Evolutionary conservation across 176 grass and related monocot species (phyloP).

Genomic region (maize (Zea mays)): Zm-B73-REFERENCE-NAM-5.0 NC_050099.1:164696001-164696500

Average conservation of each 20-base stretch:
- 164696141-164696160: constrained; percentile 76
- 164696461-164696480: constrained; percentile 28
- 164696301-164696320: constrained; percentile 79
- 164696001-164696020: constrained; percentile 80
- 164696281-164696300: constrained; percentile 60
- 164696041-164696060: neutral
- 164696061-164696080: too few relatives aligned
- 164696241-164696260: constrained; percentile 83
- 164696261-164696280: constrained; percentile 54
- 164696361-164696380: constrained; percentile 80
- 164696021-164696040: neutral
- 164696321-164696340: constrained; percentile 81
- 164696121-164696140: constrained; percentile 87
- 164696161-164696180: constrained; percentile 75
- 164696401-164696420: constrained; percentile 69
- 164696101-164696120: constrained; percentile 72
- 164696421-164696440: constrained; percentile 79
- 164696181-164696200: constrained; percentile 68
- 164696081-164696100: neutral
- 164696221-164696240: constrained; percentile 56
- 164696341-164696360: constrained; percentile 75
- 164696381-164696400: constrained; percentile 72
- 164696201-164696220: constrained; percentile 59
- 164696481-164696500: neutral
- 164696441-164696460: constrained; percentile 93